These are phyloP conservation scores for Mangifera indica DNA, from an alignment of 345 rosid genomes.

Conservation along the genomic window DNA sequence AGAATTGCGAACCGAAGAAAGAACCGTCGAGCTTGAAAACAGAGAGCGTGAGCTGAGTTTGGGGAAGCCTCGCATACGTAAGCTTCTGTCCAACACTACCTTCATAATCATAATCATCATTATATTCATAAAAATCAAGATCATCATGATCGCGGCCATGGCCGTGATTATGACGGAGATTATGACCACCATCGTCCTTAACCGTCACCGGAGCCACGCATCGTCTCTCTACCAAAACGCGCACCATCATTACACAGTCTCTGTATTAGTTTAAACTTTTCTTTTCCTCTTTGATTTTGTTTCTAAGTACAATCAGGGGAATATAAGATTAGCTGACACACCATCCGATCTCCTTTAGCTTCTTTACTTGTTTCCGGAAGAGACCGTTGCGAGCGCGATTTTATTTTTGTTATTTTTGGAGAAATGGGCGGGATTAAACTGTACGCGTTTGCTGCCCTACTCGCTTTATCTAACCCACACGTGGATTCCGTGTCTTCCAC, in stretches of 20 bases:
- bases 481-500: too few species aligned
- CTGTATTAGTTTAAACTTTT: too few species aligned
- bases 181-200: conserved; percentile 16
- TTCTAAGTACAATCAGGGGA: background rate
- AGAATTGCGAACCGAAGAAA: conserved; percentile 43
- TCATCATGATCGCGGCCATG: background rate
- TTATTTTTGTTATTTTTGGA: background rate
- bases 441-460: background rate
- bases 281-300: too few species aligned
- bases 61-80: conserved; percentile 47
- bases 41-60: conserved; percentile 45
- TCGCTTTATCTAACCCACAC: too few species aligned
- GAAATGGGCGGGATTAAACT: background rate
- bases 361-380: background rate
- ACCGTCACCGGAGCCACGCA: conserved; percentile 33
- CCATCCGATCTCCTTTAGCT: background rate
- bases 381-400: conserved; percentile 17
- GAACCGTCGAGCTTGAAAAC: conserved; percentile 77
- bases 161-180: too few species aligned
- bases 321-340: background rate
- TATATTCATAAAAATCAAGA: background rate
- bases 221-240: conserved; percentile 31
- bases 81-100: conserved; percentile 20
- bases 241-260: background rate
- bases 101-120: conserved; percentile 19